Evolutionary conservation across 106 monocot species (phyloP), one percentile per base, ranked within the genome.

Genomic region (Cymbidium sinense): DNA sequence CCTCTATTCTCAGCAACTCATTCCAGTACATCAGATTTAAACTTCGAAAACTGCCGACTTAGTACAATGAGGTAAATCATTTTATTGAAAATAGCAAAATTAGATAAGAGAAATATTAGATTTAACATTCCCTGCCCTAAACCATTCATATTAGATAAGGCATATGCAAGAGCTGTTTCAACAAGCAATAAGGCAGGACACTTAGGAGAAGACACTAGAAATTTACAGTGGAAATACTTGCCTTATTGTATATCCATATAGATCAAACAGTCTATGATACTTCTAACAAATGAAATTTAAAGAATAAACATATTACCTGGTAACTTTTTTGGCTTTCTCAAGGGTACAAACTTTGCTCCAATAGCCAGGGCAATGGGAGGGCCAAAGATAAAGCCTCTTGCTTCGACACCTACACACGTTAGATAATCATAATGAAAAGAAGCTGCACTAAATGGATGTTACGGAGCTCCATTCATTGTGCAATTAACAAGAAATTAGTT

Each of bases 301-400:
- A 67, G 31, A 67, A 33, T 31, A 33, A 15, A 29, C 17, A 5
- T 23, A 11, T 47, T 86, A 93, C 93, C 93, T 76, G 90, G 93
- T 35, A 93, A 73, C 75, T 93, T 93, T 15, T 93, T 93, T 47
- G 93, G 93, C 64, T 93, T 93, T 80, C 93, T 90, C 88, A 93
- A 55, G 11, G 93, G 93, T 3, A 93, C 93, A 85, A 93, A 93
- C 62, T 93, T 93, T 86, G 93, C 90, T 65, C 90, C 93, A 65
- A 93, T 86, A 19, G 93, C 93, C 50, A 93, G 82, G 21, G 93
- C 93, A 85, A 93, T 90, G 4, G 93, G 90, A 12, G 90, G 85
- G 8, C 93, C 93, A 82, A 93, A 93, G 70, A 93, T 93, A 51
- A 93, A 93, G 18, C 93, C 93, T 79, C 93, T 86, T 77, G 93